Percentiles rank a stretch among this genome's conserved stretches.
phyloP scores from a whole-genome alignment of 345 rosid genomes.

The Salix suchowensis region DNA sequence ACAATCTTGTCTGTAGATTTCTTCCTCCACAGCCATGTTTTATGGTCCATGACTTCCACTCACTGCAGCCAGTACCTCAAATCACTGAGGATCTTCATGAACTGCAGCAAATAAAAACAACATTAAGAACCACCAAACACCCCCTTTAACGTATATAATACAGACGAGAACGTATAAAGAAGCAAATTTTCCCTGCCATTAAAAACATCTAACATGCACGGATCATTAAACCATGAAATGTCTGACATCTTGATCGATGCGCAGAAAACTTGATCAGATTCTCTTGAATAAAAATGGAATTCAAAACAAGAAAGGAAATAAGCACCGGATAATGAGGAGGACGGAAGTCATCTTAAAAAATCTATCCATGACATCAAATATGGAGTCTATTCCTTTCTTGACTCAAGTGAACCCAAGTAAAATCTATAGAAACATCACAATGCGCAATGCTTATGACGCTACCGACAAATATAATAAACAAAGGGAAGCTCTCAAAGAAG shows the following conservation, averaged over 20 bases:
- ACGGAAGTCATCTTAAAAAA: background rate
- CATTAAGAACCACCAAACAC: background rate
- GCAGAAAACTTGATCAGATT: background rate
- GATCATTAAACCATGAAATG: background rate
- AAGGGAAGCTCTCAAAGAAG: background rate
- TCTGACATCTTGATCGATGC: background rate
- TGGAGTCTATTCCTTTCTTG: too few species aligned
- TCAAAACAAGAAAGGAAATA: background rate
- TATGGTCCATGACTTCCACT: slow-evolving; percentile 57
- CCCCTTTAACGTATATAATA: background rate
- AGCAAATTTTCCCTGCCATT: background rate
- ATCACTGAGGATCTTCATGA: slow-evolving; percentile 13
- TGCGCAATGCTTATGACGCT: slow-evolving; percentile 1
- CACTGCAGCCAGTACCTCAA: background rate
- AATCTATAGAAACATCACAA: background rate
- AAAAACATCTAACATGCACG: background rate
- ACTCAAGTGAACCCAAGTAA: too few species aligned
- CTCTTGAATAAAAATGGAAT: background rate
- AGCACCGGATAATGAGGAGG: background rate
- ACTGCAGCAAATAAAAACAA: slow-evolving; percentile 6
- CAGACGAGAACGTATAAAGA: background rate
- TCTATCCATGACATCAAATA: too few species aligned
- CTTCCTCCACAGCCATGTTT: slow-evolving; percentile 85
- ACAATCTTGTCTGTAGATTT: slow-evolving; percentile 56
- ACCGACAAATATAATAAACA: slow-evolving; percentile 6